phyloP scores from a whole-genome alignment of 495 filamentous ascomycete genomes.

The Neurospora sp. region DNA sequence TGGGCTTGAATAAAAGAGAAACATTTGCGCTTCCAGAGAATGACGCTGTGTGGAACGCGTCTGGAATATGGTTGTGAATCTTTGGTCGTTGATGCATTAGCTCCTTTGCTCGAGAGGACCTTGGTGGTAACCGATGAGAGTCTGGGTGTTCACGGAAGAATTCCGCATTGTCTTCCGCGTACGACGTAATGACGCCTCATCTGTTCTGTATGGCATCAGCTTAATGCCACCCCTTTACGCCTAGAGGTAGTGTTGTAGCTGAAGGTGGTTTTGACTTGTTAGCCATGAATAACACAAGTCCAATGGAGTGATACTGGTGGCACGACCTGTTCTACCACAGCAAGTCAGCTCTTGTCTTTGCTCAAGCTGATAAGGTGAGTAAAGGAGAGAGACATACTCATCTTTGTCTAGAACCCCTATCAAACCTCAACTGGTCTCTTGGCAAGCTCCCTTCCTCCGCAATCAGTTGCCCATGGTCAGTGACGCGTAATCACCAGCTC shows the following conservation, averaged over 20 bases:
- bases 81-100: background rate
- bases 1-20: background rate
- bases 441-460: background rate
- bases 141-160: background rate
- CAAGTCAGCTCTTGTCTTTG: background rate
- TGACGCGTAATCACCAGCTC: background rate
- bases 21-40: background rate
- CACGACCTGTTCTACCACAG: background rate
- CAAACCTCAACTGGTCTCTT: background rate
- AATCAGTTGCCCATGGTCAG: background rate
- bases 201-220: background rate
- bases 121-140: background rate
- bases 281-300: background rate
- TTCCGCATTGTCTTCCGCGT: background rate
- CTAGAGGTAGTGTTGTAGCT: background rate
- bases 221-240: background rate
- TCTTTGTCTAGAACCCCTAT: background rate
- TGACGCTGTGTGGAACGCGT: background rate
- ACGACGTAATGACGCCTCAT: background rate
- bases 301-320: background rate
- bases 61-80: background rate
- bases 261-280: background rate
- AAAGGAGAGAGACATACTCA: background rate
- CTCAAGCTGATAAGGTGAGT: background rate
- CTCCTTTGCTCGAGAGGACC: background rate